Evolutionary conservation across 306 rosid genomes (phyloP).

Genomic region (Herpetospermum pedunculosum): DNA sequence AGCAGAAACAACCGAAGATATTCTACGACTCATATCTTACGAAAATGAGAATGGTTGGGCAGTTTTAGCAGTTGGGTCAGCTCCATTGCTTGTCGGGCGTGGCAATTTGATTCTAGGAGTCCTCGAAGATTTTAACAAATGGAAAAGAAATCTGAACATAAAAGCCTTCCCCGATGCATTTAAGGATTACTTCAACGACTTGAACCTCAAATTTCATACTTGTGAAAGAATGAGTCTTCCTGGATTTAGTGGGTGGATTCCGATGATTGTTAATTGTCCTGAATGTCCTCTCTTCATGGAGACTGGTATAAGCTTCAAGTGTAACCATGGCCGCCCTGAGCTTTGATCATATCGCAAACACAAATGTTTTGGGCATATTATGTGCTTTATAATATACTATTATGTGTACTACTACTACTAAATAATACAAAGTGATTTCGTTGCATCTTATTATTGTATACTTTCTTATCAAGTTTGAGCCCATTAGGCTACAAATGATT

Average conservation of each 20-base stretch:
- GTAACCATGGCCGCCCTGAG: background rate
- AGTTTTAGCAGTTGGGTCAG: background rate
- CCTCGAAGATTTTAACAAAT: background rate
- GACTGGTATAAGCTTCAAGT: background rate
- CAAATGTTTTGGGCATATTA: background rate
- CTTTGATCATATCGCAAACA: background rate
- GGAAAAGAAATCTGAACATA: background rate
- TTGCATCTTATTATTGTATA: background rate
- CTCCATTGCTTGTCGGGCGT: background rate
- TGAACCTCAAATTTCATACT: background rate
- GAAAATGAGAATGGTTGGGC: conserved; percentile 6
- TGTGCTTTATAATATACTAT: background rate
- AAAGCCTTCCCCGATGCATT: background rate
- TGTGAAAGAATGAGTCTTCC: conserved; percentile 1
- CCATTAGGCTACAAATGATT: background rate
- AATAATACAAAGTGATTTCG: background rate
- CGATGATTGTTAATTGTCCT: background rate
- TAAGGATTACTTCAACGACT: background rate
- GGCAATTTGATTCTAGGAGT: background rate
- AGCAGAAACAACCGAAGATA: background rate
- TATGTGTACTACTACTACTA: background rate
- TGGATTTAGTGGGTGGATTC: conserved; percentile 4
- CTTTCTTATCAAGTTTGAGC: background rate
- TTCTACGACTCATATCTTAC: background rate
- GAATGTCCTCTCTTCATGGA: conserved; percentile 2